phyloP scores from a whole-genome alignment of 768 basidiomycete genomes.

The Leucocoprinus birnbaumii region DNA sequence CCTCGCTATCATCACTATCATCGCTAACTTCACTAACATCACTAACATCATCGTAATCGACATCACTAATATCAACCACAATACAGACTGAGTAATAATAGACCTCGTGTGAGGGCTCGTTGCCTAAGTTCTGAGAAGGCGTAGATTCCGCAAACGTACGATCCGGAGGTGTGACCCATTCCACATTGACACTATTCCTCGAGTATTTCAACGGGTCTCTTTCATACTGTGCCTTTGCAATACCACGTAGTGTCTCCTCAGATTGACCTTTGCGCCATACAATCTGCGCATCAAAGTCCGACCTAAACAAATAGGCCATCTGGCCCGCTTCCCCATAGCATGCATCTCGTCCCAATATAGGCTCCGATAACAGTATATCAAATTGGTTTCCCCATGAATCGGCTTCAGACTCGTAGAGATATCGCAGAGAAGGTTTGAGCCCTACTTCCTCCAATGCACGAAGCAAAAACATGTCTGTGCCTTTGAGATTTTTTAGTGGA shows the following conservation, averaged over 20 bases:
- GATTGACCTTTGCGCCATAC: not conserved
- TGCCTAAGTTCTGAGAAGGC: not conserved
- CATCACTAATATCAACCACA: not conserved
- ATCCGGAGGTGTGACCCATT: not conserved
- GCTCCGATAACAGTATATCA: not conserved
- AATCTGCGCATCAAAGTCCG: not conserved
- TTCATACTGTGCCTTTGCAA: not conserved
- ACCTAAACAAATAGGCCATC: not conserved
- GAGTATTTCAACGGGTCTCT: not conserved
- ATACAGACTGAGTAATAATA: slow-evolving; percentile 2
- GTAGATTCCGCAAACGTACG: not conserved
- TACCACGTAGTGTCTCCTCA: not conserved
- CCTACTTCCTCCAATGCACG: not conserved
- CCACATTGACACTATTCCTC: not conserved
- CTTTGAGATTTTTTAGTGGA: not conserved
- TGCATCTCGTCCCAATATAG: not conserved
- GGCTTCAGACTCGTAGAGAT: not conserved
- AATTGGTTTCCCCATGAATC: not conserved
- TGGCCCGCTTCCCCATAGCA: not conserved
- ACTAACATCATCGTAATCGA: too few species aligned
- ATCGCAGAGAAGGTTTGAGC: not conserved
- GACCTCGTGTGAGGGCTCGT: not conserved
- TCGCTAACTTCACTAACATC: too few species aligned
- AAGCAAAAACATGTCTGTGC: not conserved
- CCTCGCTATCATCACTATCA: too few species aligned